phyloP scores from a whole-genome alignment of 805 yeast genomes.

The Cyberlindnera suaveolens region DNA sequence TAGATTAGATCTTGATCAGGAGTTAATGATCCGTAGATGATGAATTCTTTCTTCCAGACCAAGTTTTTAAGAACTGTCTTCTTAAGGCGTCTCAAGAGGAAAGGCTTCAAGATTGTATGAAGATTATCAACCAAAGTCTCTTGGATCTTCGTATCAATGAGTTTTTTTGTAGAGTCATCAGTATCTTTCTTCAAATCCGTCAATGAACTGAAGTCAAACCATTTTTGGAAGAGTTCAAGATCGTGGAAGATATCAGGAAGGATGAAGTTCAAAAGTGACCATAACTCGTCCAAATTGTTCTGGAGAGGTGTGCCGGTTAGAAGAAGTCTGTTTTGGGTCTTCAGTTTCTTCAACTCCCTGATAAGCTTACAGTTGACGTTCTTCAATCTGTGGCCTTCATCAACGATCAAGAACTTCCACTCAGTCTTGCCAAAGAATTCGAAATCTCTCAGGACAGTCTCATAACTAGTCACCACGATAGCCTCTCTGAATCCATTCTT shows the following conservation, averaged over 20 bases:
- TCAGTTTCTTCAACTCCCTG: conserved; percentile 58
- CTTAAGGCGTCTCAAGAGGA: conserved; percentile 76
- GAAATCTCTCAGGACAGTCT: conserved; percentile 67
- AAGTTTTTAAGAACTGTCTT: conserved; percentile 59
- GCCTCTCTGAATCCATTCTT: conserved; percentile 27
- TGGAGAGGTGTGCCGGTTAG: conserved; percentile 97
- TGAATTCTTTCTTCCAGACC: conserved; percentile 88
- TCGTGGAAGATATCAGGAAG: conserved; percentile 92
- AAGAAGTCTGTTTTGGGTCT: conserved; percentile 64
- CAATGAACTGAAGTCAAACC: conserved; percentile 81
- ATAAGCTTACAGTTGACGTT: conserved; percentile 76
- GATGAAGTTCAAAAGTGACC: conserved; percentile 88
- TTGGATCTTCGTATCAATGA: conserved; percentile 54
- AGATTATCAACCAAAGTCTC: conserved; percentile 63
- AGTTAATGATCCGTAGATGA: conserved; percentile 67
- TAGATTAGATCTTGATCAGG: conserved; percentile 60
- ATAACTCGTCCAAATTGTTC: conserved; percentile 81
- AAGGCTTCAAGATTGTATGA: conserved; percentile 86
- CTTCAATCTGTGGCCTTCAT: conserved; percentile 92
- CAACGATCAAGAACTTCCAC: conserved; percentile 87
- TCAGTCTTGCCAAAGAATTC: conserved; percentile 40
- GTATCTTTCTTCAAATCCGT: conserved; percentile 30
- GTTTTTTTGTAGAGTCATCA: conserved; percentile 37
- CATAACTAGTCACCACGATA: conserved; percentile 77
- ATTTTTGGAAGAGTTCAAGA: conserved; percentile 79